These are phyloP conservation scores for Ascocoryne sarcoides DNA, from an alignment of 2,329 filamentous ascomycete species.

Conservation along the genomic window DNA sequence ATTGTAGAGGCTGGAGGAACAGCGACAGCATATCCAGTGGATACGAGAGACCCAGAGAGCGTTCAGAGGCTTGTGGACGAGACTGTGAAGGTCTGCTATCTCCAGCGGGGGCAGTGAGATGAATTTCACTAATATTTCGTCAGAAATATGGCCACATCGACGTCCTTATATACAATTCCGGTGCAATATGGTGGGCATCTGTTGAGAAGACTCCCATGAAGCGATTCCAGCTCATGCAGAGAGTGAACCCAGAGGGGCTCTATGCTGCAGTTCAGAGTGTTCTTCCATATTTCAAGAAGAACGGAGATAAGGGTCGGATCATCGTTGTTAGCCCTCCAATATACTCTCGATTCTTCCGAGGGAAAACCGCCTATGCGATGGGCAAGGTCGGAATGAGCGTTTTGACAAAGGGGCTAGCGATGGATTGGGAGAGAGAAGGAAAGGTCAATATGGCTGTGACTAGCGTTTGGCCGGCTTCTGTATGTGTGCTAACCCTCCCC, in stretches of 20 bases:
- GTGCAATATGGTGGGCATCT: slow-evolving; percentile 77
- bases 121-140: neutral
- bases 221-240: slow-evolving; percentile 71
- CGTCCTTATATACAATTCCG: slow-evolving; percentile 67
- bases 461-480: slow-evolving; percentile 73
- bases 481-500: slow-evolving; percentile 32
- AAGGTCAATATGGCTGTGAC: slow-evolving; percentile 64
- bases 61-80: slow-evolving; percentile 50
- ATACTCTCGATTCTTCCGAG: slow-evolving; percentile 75
- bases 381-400: slow-evolving; percentile 78
- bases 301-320: slow-evolving; percentile 51
- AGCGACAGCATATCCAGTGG: slow-evolving; percentile 59
- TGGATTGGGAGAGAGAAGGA: slow-evolving; percentile 62
- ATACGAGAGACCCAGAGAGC: slow-evolving; percentile 56
- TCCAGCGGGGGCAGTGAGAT: neutral
- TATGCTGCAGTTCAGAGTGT: slow-evolving; percentile 63
- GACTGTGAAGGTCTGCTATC: slow-evolving; percentile 37
- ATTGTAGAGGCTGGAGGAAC: slow-evolving; percentile 56
- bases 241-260: slow-evolving; percentile 65
- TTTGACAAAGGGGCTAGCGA: slow-evolving; percentile 69
- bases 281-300: slow-evolving; percentile 54
- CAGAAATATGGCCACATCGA: slow-evolving; percentile 12
- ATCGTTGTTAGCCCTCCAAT: slow-evolving; percentile 78
- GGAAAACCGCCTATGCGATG: slow-evolving; percentile 76
- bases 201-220: slow-evolving; percentile 65